Conservation (phyloP, 2,329 filamentous ascomycete genomes). For the Diaporthe australafricana region DNA sequence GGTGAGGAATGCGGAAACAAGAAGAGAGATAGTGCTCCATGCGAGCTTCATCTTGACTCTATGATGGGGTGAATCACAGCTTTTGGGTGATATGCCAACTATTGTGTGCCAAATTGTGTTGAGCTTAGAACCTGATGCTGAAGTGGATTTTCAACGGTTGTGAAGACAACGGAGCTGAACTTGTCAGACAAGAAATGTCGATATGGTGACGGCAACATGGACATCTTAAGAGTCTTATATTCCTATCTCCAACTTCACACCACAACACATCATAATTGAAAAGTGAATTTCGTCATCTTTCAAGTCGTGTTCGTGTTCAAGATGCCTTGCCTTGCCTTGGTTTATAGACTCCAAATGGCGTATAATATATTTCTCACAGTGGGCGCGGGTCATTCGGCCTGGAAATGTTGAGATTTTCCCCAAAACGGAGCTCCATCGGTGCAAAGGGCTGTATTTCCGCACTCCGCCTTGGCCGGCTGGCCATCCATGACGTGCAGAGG, state of each 20-base stretch:
- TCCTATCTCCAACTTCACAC: background rate
- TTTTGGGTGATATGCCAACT: background rate
- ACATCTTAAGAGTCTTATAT: background rate
- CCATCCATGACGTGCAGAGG: background rate
- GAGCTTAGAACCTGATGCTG: background rate
- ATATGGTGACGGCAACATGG: background rate
- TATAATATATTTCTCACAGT: background rate
- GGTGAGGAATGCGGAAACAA: background rate
- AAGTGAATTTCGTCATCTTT: background rate
- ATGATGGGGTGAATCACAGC: background rate
- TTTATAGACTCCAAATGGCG: background rate
- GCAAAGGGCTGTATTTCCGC: background rate
- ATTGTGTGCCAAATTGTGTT: background rate
- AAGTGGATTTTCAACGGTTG: background rate
- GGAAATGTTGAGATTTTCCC: background rate
- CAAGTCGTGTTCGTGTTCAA: background rate
- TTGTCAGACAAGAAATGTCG: background rate
- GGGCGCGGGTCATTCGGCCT: slow-evolving; percentile 1
- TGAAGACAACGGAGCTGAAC: background rate
- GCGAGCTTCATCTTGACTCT: background rate
- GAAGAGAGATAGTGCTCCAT: background rate
- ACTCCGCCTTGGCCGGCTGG: background rate
- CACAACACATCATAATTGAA: background rate
- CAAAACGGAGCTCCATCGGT: background rate
- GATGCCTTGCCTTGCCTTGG: background rate